A percentile compares a stretch with the other conserved stretches of the same genome.
These are phyloP conservation scores for Fusarium beomiforme DNA, from an alignment of 2,329 filamentous ascomycete genomes.

Conservation along the genomic window DNA sequence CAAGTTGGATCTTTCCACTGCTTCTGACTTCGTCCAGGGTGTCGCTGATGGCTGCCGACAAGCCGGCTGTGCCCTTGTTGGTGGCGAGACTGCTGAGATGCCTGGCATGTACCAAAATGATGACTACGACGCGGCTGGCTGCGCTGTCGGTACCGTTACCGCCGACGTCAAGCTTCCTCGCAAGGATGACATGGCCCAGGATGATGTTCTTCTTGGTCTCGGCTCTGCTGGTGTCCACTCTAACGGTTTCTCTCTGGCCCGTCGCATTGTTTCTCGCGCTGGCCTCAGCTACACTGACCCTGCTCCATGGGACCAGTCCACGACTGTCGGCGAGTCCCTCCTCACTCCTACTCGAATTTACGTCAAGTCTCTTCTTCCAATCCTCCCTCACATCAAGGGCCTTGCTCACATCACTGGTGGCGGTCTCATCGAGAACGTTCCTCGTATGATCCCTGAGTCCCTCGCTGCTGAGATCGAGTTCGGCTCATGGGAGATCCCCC, in stretches of 20 bases:
- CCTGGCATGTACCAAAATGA: constrained; percentile 89
- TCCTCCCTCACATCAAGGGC: constrained; percentile 80
- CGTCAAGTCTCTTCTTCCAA: constrained; percentile 80
- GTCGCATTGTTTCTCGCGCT: constrained; percentile 82
- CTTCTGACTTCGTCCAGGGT: constrained; percentile 88
- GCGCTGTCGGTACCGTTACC: constrained; percentile 85
- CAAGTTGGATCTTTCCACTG: constrained; percentile 80
- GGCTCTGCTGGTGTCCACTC: constrained; percentile 90
- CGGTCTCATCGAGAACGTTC: constrained; percentile 92
- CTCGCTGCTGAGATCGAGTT: constrained; percentile 86
- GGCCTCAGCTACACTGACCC: constrained; percentile 76
- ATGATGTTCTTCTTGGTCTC: constrained; percentile 87
- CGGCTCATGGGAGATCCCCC: constrained; percentile 76
- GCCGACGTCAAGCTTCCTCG: constrained; percentile 77
- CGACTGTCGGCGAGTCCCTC: constrained; percentile 77
- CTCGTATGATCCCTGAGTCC: constrained; percentile 84
- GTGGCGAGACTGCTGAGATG: constrained; percentile 98
- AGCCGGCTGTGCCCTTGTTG: constrained; percentile 89
- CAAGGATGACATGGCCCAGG: constrained; percentile 77
- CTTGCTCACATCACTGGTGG: constrained; percentile 98
- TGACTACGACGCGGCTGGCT: constrained; percentile 93
- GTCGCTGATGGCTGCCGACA: constrained; percentile 88
- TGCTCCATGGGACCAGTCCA: constrained; percentile 77
- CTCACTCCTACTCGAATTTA: constrained; percentile 95
- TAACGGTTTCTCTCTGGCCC: constrained; percentile 97